Evolutionary conservation across 2,329 filamentous ascomycete species (phyloP), one percentile per base, ranked within the genome.

Genomic region (Coccinonectria pachysandricola): DNA sequence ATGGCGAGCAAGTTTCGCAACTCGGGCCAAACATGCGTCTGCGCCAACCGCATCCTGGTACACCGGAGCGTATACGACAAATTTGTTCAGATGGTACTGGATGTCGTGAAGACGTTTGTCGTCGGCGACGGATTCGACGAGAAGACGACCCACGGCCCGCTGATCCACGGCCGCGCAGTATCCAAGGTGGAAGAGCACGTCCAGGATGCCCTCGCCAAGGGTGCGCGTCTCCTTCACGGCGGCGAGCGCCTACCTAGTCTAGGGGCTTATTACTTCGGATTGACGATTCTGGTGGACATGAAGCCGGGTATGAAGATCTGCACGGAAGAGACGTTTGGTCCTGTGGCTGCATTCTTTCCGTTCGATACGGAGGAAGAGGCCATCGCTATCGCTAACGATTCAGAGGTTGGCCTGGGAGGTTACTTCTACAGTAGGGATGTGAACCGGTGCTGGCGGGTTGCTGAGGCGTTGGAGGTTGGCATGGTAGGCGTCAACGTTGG

Each of bases 21-120:
- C 40, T 79, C 73, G 2, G 79, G 79, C 16, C 79, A 83, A 56
- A 82, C 79, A 0, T 83, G 79, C 45, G 76, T 82, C 17, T 71
- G 67, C 36, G 68, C 69, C 17, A 76, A 76, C 52, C 57, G 71
- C 3, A 62, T 76, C 31, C 72, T 71, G 37, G 60, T 76, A 4
- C 72, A 77, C 39, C 59, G 58, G 15, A 68, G 64, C 31, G 64
- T 76, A 43, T 71, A 76, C 50, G 68, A 75, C 32, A 54, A 59
- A 19, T 76, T 76, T 42, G 57, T 62, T 12, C 48, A 60, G 19
- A 63, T 61, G 22, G 39, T 55, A 30, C 58, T 65, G 7, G 63
- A 63, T 30, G 68, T 69, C 32, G 68, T 75, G 23, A 64, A 65
- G 37, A 49, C 42, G 14, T 73, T 75, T 55, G 70, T 68, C 42